Base-by-base conservation (phyloP, 345 rosid species). In the Camelina hispida region DNA sequence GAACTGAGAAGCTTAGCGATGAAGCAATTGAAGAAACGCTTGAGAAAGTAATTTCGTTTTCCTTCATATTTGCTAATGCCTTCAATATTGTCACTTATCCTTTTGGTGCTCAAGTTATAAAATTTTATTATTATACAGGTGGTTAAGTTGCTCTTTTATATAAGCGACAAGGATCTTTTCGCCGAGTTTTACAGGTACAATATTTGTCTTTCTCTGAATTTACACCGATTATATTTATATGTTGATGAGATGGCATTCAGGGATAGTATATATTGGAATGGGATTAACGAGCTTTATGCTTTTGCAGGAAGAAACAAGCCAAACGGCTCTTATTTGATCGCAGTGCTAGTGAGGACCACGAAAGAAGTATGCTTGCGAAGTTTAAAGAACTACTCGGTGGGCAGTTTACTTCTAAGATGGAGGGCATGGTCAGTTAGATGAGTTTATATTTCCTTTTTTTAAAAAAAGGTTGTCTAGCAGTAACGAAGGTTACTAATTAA, bases 161-260 rank as follows among this genome's bases (percentile, higher is more conserved):
- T 87, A 38, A 81, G 87, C 44, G 96, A 92, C 63, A 92, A 88
- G 76, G 97, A 92, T 66, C 81, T 92, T 52, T 92, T 87, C 66
- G 92, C 89, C 2, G 97, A 92, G 75, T 92, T 89, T 74, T 89
- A 85, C 66, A 75, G 78, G 78, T 66, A 56, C 18, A 74, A 73
- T 74, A 57, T 57, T 12, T 47, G 18, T 30, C 30, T 28, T 55
- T 42, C 6, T 54, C 52, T 55, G 25, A 68, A 57, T 17, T 22
- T 10, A 30, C 13, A 16, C 9, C 14, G 13, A 61, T 43, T 18
- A 12, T 63, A 28, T 4, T 4, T 28, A 28, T 4, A 28, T 28
- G 30, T 44, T 44, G 23, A 43, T 62, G 52, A 23, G 52, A 15
- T 62, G 66, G 17, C 17, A 53, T 51, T 51, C 59, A 68, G 15